These are phyloP conservation scores for Pisolithus sp. DNA, from an alignment of 768 basidiomycete genomes.

Conservation along the genomic window DNA sequence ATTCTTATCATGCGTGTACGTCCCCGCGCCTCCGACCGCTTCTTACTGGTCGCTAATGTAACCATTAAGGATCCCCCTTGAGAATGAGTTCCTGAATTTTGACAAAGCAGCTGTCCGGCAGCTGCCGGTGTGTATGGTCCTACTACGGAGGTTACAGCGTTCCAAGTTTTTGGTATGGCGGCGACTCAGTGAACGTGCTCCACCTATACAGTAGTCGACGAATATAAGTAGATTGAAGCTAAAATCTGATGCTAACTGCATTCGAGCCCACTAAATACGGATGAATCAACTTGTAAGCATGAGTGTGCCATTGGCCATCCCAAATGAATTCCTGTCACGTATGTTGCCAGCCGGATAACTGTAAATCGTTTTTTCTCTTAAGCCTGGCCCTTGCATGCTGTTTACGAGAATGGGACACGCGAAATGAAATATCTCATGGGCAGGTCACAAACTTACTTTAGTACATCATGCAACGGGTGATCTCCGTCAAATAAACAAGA, in stretches of 20 bases:
- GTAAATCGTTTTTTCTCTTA: no score
- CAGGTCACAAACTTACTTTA: not conserved
- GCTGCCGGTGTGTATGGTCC: not conserved
- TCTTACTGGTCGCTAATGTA: slow-evolving; percentile 18
- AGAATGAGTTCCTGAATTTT: slow-evolving; percentile 16
- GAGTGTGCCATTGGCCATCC: no score
- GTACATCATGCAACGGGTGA: not conserved
- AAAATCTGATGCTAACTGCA: no score
- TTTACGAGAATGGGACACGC: not conserved
- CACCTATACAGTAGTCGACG: not conserved
- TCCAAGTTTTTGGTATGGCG: no score
- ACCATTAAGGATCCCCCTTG: slow-evolving; percentile 15
- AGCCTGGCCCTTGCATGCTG: no score
- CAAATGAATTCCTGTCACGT: no score
- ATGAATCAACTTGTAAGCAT: no score
- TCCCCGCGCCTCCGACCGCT: slow-evolving; percentile 4
- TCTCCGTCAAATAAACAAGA: not conserved
- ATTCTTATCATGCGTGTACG: slow-evolving; percentile 12
- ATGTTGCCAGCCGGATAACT: no score
- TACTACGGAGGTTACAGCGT: not conserved
- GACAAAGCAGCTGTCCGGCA: slow-evolving; percentile 1
- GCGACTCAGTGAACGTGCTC: not conserved
- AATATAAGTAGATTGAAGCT: no score
- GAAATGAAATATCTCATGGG: not conserved
- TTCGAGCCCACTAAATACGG: no score